Evolutionary conservation across 257 asterid species (phyloP).

Genomic region (Mentha longifolia): DNA sequence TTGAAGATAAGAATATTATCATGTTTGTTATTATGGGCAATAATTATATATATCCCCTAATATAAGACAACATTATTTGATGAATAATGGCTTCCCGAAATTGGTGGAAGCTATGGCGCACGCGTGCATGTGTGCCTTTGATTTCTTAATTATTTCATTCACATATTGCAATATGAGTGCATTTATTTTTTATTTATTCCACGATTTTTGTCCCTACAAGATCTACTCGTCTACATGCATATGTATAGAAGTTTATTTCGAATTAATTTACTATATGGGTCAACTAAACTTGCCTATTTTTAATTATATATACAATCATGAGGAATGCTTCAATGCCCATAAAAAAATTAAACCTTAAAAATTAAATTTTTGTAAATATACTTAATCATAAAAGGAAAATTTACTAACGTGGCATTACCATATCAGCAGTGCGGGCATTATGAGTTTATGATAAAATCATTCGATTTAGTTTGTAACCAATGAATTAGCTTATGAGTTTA

Average conservation of each 20-base stretch:
- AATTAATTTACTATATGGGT: neutral
- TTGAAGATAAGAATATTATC: conserved; percentile 22
- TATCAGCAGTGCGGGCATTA: too few relatives aligned
- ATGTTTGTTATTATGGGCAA: conserved; percentile 33
- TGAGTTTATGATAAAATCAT: too few relatives aligned
- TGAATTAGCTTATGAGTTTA: too few relatives aligned
- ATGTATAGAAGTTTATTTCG: neutral
- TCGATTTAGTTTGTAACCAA: too few relatives aligned
- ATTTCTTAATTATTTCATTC: conserved; percentile 36
- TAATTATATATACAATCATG: too few relatives aligned
- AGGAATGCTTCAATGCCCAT: too few relatives aligned
- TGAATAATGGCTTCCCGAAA: conserved; percentile 32
- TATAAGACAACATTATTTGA: conserved; percentile 50
- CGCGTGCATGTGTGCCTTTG: conserved; percentile 41
- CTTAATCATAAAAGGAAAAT: too few relatives aligned
- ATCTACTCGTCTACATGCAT: neutral
- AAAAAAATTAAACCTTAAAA: too few relatives aligned
- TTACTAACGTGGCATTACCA: too few relatives aligned
- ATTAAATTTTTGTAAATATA: too few relatives aligned
- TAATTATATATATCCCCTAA: conserved; percentile 30
- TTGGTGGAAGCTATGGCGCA: conserved; percentile 42
- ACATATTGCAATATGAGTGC: neutral
- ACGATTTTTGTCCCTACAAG: neutral
- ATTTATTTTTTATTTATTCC: neutral
- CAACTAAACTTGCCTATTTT: neutral